A percentile compares a stretch with the other conserved stretches of the same genome.
These are phyloP conservation scores for Sporothrix globosa DNA, from an alignment of 2,329 filamentous ascomycete species.

Conservation along the genomic window DNA sequence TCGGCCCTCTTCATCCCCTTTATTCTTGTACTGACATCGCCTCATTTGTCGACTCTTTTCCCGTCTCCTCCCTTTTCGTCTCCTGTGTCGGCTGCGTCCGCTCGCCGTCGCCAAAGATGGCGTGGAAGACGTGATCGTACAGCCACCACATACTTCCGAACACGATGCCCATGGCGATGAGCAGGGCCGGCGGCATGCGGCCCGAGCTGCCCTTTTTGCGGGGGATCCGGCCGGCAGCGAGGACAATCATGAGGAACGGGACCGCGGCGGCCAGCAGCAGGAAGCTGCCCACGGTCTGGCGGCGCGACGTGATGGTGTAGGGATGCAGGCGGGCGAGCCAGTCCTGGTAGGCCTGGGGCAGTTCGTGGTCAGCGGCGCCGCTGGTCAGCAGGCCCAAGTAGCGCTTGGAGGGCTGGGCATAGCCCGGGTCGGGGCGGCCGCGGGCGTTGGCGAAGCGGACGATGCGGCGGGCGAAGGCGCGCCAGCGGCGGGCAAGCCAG, in stretches of 20 bases:
- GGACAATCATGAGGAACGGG: constrained; percentile 56
- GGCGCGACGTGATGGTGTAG: constrained; percentile 68
- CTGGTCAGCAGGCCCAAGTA: constrained; percentile 80
- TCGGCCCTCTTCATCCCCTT: not conserved
- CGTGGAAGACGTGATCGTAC: constrained; percentile 56
- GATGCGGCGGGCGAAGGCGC: constrained; percentile 37
- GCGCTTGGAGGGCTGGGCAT: constrained; percentile 80
- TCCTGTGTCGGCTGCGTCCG: constrained; percentile 48
- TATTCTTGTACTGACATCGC: not conserved
- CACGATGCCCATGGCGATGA: constrained; percentile 52
- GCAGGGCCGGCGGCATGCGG: constrained; percentile 67
- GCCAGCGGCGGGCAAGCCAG: constrained; percentile 47
- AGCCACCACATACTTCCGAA: constrained; percentile 54
- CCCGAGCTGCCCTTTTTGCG: constrained; percentile 57
- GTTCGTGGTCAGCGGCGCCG: constrained; percentile 76
- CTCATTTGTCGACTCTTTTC: not conserved
- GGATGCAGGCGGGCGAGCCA: constrained; percentile 71
- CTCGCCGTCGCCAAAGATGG: constrained; percentile 85
- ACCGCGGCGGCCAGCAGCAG: constrained; percentile 60
- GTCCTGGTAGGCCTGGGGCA: constrained; percentile 75
- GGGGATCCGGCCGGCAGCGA: not conserved
- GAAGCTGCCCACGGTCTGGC: constrained; percentile 66
- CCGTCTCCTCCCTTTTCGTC: not conserved
- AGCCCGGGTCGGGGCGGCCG: constrained; percentile 66
- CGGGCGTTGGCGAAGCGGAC: constrained; percentile 50